These are phyloP conservation scores for Ceriops zippeliana DNA, from an alignment of 345 rosid species.

Conservation along the genomic window DNA sequence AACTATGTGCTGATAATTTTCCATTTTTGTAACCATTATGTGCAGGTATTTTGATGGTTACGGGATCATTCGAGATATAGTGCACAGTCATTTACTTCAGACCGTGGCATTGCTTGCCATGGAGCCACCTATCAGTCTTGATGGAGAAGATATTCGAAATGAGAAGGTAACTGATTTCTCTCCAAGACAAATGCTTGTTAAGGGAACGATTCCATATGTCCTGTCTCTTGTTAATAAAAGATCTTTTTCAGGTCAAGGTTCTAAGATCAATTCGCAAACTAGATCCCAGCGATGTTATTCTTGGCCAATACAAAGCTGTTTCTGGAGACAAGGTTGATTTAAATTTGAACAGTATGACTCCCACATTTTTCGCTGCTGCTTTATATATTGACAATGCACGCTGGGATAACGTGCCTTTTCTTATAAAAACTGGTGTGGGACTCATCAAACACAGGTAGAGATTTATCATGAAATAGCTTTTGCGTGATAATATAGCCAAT, in stretches of 20 bases:
- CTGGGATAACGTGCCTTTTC: constrained; percentile 84
- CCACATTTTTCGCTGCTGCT: constrained; percentile 69
- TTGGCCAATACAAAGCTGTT: constrained; percentile 66
- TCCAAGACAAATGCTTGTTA: not conserved
- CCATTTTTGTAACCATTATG: constrained; percentile 1
- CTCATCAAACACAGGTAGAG: constrained; percentile 66
- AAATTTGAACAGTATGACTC: constrained; percentile 37
- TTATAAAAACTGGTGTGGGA: constrained; percentile 65
- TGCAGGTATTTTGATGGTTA: constrained; percentile 74
- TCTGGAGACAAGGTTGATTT: constrained; percentile 39
- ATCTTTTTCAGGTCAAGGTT: constrained; percentile 60
- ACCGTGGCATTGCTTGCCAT: constrained; percentile 73
- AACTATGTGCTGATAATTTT: constrained; percentile 13
- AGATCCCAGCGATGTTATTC: constrained; percentile 55
- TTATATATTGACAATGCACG: constrained; percentile 74
- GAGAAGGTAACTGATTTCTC: constrained; percentile 49
- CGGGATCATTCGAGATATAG: constrained; percentile 68
- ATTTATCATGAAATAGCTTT: not conserved
- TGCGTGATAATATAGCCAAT: not conserved
- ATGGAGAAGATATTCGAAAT: constrained; percentile 78
- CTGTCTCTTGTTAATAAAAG: not conserved
- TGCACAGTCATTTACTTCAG: constrained; percentile 75
- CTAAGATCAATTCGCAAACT: constrained; percentile 56
- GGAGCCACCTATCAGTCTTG: constrained; percentile 78
- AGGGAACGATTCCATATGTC: not conserved